Evolutionary conservation across 768 basidiomycete species (phyloP).

Genomic region (Kondoa malvinella): DNA sequence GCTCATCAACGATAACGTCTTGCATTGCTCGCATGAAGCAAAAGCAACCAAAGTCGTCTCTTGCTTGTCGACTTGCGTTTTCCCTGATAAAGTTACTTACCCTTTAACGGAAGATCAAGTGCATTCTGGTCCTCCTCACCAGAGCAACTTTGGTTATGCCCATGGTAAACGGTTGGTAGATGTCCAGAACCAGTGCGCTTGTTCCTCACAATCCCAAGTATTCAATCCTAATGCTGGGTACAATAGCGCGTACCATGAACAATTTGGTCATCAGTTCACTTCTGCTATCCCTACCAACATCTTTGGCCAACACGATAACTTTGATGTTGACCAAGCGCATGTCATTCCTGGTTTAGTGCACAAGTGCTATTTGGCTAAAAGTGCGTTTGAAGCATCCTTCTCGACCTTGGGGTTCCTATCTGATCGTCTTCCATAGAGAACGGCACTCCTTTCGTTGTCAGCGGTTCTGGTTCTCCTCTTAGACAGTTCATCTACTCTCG

Average conservation of each 20-base stretch:
- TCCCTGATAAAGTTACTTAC: constrained; percentile 85
- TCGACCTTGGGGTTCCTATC: neutral
- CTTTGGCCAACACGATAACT: constrained; percentile 92
- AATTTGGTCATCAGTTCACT: constrained; percentile 86
- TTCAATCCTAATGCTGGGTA: neutral
- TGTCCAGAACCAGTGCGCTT: constrained; percentile 66
- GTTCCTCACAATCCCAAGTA: neutral
- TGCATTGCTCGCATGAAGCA: constrained; percentile 53
- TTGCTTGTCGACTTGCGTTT: constrained; percentile 38
- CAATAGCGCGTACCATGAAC: constrained; percentile 76
- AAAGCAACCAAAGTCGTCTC: constrained; percentile 26
- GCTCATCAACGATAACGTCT: constrained; percentile 86
- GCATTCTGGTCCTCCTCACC: constrained; percentile 78
- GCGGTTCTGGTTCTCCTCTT: constrained; percentile 76
- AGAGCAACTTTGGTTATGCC: constrained; percentile 91
- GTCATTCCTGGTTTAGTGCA: constrained; percentile 90
- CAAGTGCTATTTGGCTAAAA: constrained; percentile 79
- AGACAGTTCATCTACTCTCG: constrained; percentile 97
- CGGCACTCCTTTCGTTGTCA: constrained; percentile 65
- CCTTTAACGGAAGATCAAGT: constrained; percentile 86
- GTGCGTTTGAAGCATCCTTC: constrained; percentile 35
- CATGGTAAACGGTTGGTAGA: constrained; percentile 93
- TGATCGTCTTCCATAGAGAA: constrained; percentile 38
- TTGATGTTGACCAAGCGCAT: constrained; percentile 75
- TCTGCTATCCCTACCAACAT: constrained; percentile 94